Conservation (phyloP, 1,284 basidiomycete genomes). For the Kwoniella shivajii region DNA sequence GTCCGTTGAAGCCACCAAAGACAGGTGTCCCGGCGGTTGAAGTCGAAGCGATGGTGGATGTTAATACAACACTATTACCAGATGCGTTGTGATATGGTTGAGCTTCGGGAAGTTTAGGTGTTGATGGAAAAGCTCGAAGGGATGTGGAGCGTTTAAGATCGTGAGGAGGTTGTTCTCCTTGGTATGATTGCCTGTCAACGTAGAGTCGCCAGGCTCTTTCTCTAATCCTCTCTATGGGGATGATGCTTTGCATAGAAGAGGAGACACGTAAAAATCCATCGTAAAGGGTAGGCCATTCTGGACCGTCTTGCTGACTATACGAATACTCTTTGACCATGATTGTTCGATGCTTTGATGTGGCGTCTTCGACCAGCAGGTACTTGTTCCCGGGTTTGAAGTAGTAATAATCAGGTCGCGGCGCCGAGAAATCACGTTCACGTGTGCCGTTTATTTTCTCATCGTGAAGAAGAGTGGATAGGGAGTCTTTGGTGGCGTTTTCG, state of each 20-base stretch:
- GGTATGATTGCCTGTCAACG: slow-evolving; percentile 40
- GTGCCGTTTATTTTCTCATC: slow-evolving; percentile 86
- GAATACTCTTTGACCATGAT: slow-evolving; percentile 61
- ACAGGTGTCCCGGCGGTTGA: slow-evolving; percentile 58
- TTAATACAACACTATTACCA: slow-evolving; percentile 90
- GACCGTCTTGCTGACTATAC: slow-evolving; percentile 46
- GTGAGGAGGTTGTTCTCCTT: slow-evolving; percentile 42
- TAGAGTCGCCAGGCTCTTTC: slow-evolving; percentile 46
- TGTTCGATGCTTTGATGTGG: slow-evolving; percentile 68
- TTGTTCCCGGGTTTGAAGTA: slow-evolving; percentile 81
- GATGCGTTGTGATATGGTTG: slow-evolving; percentile 74
- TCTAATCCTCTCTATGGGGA: slow-evolving; percentile 38
- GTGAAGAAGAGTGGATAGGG: slow-evolving; percentile 67
- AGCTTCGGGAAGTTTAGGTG: slow-evolving; percentile 35
- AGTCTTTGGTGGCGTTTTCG: slow-evolving; percentile 31
- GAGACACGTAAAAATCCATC: slow-evolving; percentile 51
- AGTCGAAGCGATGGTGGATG: slow-evolving; percentile 85
- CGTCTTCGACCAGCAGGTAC: slow-evolving; percentile 90
- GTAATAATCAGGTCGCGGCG: slow-evolving; percentile 80
- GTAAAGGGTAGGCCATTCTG: slow-evolving; percentile 60
- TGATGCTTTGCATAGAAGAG: slow-evolving; percentile 26
- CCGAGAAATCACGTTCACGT: slow-evolving; percentile 84
- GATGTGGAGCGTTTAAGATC: slow-evolving; percentile 39
- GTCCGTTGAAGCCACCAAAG: slow-evolving; percentile 27
- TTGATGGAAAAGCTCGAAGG: slow-evolving; percentile 28